phyloP scores from a whole-genome alignment of 331 rosid genomes.

The Prunus yedoensis region DNA sequence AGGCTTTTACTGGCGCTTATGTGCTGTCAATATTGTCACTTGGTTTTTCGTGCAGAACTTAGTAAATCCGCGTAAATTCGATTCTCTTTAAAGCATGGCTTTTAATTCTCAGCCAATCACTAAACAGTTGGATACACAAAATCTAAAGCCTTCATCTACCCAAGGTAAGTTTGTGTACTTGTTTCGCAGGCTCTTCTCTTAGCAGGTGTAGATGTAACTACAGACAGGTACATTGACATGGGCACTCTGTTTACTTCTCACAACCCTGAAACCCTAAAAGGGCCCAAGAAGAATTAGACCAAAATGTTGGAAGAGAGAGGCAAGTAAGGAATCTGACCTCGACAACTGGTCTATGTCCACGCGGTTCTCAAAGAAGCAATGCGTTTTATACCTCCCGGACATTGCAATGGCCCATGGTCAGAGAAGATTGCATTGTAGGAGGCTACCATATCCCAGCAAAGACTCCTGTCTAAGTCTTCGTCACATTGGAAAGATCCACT shows the following conservation, averaged over 20 bases:
- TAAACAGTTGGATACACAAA: too few relatives aligned
- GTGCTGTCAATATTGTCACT: too few relatives aligned
- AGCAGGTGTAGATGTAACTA: background rate
- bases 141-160: too few relatives aligned
- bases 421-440: background rate
- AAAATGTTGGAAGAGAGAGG: background rate
- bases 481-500: background rate
- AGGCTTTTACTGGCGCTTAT: too few relatives aligned
- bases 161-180: background rate
- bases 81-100: too few relatives aligned
- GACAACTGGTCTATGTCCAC: background rate
- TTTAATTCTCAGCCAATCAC: too few relatives aligned
- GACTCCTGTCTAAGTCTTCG: background rate
- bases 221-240: slow-evolving; percentile 1
- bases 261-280: background rate
- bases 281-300: slow-evolving; percentile 1
- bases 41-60: too few relatives aligned
- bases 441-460: background rate
- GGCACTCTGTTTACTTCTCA: background rate
- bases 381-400: slow-evolving; percentile 9
- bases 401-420: background rate
- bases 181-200: background rate
- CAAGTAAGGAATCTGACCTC: background rate
- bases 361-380: slow-evolving; percentile 4
- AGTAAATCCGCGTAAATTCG: too few relatives aligned